Evolutionary conservation across 2,329 filamentous ascomycete genomes (phyloP), one percentile per base, ranked within the genome.

Genomic region (Amauroascus niger): DNA sequence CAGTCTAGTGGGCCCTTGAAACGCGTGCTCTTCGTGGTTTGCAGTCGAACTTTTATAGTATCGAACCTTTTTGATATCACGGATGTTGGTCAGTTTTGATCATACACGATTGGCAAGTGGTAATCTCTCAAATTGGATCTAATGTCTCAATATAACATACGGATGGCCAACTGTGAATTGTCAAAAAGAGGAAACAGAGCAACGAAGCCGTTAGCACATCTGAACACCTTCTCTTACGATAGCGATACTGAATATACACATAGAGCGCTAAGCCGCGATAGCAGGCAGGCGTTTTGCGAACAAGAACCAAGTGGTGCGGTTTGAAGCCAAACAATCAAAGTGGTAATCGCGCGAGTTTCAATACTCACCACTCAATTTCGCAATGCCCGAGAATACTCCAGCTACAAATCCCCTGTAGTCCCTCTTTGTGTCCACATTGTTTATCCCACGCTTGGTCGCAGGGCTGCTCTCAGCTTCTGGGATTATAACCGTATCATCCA

Each of bases 381-480:
- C 84, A 64, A 97, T 85, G 22, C 93, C 93, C 35, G 88, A 95
- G 67, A 96, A 96, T 6, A 96, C 82, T n/a, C 93, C 93, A 0
- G 88, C 93, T 26, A 96, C 88, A 67, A 97, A 98, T n/a, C 91
- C 93, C 64, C 88, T 90, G 76, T 96, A 97, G 67, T 87, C 84
- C 61, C 65, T 68, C 56, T 43, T 35, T 26, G 33, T 41, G 9
- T 37, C 33, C 7, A 6, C 18, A n/a, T 9, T 20, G 3, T 35
- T 24, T n/a, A 20, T 16, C n/a, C 28, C 13, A 13, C 20, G 26
- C 35, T 30, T 43, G n/a, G 48, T 14, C 14, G 11, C 20, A 6
- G 2, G 18, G 6, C 11, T 20, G 8, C 18, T 24, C 22, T 43
- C 4, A 26, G 8, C 20, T 24, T n/a, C 22, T 8, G 39, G 26